Evolutionary conservation across 257 asterid species (phyloP).

Genomic region (Nicotiana paniculata): DNA sequence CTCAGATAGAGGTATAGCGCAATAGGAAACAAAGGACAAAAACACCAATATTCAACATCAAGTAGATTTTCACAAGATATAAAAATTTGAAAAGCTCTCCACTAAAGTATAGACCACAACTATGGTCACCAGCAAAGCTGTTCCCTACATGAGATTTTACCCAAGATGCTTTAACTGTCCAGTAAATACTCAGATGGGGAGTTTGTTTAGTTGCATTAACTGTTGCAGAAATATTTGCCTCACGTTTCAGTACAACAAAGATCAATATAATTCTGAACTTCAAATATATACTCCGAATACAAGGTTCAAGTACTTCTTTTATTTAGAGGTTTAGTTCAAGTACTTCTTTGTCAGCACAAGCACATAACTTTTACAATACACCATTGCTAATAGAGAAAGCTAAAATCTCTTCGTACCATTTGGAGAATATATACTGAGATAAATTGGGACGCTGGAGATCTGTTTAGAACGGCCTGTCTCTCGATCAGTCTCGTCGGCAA

Average conservation of each 20-base stretch:
- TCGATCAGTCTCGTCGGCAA: constrained; percentile 92
- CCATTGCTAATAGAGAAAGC: not conserved
- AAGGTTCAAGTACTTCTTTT: not conserved
- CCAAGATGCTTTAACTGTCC: not conserved
- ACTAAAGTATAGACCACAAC: not conserved
- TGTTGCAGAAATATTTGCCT: not conserved
- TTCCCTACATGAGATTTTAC: not conserved
- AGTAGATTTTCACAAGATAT: not conserved
- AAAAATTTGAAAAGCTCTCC: not conserved
- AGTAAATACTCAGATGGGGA: not conserved
- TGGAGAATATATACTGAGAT: constrained; percentile 91
- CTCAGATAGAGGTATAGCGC: not conserved
- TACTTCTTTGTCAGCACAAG: not conserved
- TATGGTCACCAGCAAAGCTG: not conserved
- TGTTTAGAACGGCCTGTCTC: constrained; percentile 85
- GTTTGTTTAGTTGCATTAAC: not conserved
- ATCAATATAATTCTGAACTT: not conserved
- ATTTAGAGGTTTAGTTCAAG: not conserved
- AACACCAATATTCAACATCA: not conserved
- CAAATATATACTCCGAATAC: not conserved
- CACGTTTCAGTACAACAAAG: not conserved
- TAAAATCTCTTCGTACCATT: constrained; percentile 41
- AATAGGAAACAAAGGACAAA: not conserved
- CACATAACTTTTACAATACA: not conserved
- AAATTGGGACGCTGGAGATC: constrained; percentile 87